A percentile compares a stretch with the other conserved stretches of the same genome.
These are phyloP conservation scores for Neurospora africana DNA, from an alignment of 495 filamentous ascomycete species.

Conservation along the genomic window DNA sequence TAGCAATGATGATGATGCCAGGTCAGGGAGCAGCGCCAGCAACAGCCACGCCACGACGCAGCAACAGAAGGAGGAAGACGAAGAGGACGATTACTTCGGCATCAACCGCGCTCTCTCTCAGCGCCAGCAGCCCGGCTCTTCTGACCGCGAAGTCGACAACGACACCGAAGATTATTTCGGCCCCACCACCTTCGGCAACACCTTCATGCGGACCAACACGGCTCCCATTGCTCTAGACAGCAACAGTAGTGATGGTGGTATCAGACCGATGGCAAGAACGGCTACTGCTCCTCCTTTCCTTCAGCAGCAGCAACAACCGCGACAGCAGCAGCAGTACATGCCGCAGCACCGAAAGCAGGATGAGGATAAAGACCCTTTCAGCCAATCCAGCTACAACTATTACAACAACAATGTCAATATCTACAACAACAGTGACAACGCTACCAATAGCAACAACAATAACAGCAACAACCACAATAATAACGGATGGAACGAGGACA, in stretches of 20 bases:
- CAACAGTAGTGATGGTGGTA: neutral
- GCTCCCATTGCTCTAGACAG: neutral
- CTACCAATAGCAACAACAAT: constrained; percentile 6
- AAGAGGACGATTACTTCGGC: neutral
- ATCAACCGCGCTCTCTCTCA: neutral
- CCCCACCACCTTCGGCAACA: neutral
- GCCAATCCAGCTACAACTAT: neutral
- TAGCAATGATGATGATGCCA: neutral
- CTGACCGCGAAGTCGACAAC: neutral
- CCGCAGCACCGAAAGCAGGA: neutral
- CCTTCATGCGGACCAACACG: neutral
- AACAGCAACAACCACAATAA: constrained; percentile 14
- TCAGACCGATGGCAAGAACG: neutral
- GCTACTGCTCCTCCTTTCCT: neutral
- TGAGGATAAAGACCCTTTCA: neutral
- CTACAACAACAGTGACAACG: constrained; percentile 1
- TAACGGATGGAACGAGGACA: constrained; percentile 25
- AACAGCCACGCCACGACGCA: neutral
- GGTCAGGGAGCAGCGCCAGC: neutral
- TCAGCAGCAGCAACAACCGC: neutral
- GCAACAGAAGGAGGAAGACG: neutral
- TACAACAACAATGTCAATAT: neutral
- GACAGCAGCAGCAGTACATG: neutral
- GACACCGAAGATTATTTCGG: neutral
- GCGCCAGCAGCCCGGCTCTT: neutral